Conservation (phyloP, 768 basidiomycete genomes). For the Tylopilus felleus region DNA sequence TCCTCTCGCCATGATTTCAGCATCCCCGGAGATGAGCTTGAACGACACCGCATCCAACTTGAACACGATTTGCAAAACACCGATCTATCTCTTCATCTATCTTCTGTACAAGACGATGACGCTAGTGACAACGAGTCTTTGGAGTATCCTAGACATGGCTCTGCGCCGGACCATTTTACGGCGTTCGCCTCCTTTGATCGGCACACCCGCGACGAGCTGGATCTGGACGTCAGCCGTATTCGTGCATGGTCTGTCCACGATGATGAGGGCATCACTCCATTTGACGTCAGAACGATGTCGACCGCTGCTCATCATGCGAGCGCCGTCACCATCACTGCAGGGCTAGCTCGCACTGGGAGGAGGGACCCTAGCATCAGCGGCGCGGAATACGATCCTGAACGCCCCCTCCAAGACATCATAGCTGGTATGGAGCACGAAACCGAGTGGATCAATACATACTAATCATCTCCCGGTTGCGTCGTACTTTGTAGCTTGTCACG, state of each 20-base stretch:
- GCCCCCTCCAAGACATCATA: constrained; percentile 71
- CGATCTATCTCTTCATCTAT: constrained; percentile 68
- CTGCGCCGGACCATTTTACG: constrained; percentile 51
- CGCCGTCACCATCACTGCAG: constrained; percentile 81
- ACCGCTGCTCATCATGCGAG: constrained; percentile 90
- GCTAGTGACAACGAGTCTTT: constrained; percentile 47
- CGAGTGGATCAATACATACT: background rate
- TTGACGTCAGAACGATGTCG: constrained; percentile 67
- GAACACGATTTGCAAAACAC: constrained; percentile 75
- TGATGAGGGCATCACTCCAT: constrained; percentile 66
- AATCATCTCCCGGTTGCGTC: background rate
- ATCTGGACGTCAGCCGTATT: constrained; percentile 48
- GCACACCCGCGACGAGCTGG: constrained; percentile 52
- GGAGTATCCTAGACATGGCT: constrained; percentile 71
- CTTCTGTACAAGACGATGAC: constrained; percentile 44
- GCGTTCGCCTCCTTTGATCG: constrained; percentile 63
- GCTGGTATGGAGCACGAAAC: constrained; percentile 40
- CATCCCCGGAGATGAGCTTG: constrained; percentile 72
- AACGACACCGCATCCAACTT: constrained; percentile 71
- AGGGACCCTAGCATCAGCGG: constrained; percentile 65
- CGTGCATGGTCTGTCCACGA: constrained; percentile 62
- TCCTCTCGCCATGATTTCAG: constrained; percentile 40
- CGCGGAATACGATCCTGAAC: constrained; percentile 83
- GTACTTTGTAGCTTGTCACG: constrained; percentile 46
- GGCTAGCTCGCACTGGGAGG: constrained; percentile 51